Evolutionary conservation across 2,329 filamentous ascomycete genomes (phyloP), one percentile per base, ranked within the genome.

Genomic region (Fonsecaea pedrosoi): DNA sequence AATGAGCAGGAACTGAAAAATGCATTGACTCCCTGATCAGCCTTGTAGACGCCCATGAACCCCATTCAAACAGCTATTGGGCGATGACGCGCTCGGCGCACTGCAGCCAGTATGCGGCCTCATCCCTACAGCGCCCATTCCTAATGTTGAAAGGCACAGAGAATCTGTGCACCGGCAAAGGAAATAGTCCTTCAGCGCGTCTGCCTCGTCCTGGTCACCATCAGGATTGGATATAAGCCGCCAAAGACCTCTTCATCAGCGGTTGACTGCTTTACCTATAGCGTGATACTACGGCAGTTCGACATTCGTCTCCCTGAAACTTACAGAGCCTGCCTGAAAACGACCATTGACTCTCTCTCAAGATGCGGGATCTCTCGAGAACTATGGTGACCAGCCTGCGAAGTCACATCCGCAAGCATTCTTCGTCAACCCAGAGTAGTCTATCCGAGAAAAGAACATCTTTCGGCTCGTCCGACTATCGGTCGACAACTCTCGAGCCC

Each of bases 401-500:
- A 35, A 55, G 53, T 8, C 66, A 65, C 37, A 35, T 45, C 42
- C 62, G 62, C n/a, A 45, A 53, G 37, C n/a, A 30, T 7, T 68
- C 66, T n/a, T 48, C 34, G 1, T 60, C 66, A 25, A 56, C 30
- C 15, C 60, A 34, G 32, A 62, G 66, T 53, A 25, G 35, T 25
- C 38, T 34, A 6, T 25, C 45, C 2, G 62, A 50, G 32, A 56
- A 34, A 9, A 54, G 40, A 62, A 54, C 54, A 1, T 64, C 62
- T 1, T 67, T 70, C 48, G 68, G 65, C 9, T 67, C 59, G 2
- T 45, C 54, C 25, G 62, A 66, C 6, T 70, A 69, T 54, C 68
- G 70, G 15, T 69, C 64, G 15, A 62, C 68, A 6, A 66, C 64
- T 6, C 69, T 70, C 10, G 67, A 72, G 40, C 65, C 67, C 6